Percentiles rank a stretch among this genome's conserved stretches.
phyloP scores from a whole-genome alignment of 495 filamentous ascomycete genomes.

The Penicillium waksmanii region DNA sequence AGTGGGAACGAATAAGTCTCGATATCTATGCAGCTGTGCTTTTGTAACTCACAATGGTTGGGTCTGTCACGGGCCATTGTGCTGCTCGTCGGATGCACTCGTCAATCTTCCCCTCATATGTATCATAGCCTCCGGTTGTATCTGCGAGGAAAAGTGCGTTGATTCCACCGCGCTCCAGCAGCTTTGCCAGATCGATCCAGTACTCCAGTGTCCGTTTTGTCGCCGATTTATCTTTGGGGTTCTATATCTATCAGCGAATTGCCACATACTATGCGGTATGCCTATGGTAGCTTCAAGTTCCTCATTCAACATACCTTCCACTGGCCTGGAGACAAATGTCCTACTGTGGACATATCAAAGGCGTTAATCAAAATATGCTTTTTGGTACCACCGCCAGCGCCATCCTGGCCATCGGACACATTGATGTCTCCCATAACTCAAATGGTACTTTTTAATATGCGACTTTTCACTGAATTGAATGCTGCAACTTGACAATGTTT shows the following conservation, averaged over 20 bases:
- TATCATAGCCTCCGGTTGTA: slow-evolving; percentile 61
- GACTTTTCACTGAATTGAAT: not conserved
- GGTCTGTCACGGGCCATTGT: slow-evolving; percentile 62
- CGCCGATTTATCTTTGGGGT: slow-evolving; percentile 57
- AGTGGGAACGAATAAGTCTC: slow-evolving; percentile 13
- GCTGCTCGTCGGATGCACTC: slow-evolving; percentile 53
- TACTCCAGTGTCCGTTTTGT: slow-evolving; percentile 60
- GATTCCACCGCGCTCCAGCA: slow-evolving; percentile 61
- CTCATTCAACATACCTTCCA: slow-evolving; percentile 53
- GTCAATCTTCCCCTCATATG: slow-evolving; percentile 59
- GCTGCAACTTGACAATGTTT: not conserved
- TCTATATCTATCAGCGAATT: slow-evolving; percentile 35
- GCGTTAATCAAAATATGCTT: slow-evolving; percentile 68
- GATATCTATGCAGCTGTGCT: not conserved
- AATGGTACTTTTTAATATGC: not conserved
- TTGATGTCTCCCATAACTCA: slow-evolving; percentile 25
- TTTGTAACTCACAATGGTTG: slow-evolving; percentile 51
- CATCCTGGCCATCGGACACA: slow-evolving; percentile 10
- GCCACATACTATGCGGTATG: too few species aligned
- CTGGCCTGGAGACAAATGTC: slow-evolving; percentile 66
- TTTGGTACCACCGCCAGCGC: slow-evolving; percentile 32
- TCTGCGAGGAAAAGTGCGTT: slow-evolving; percentile 66
- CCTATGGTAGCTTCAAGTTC: not conserved
- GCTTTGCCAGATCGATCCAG: slow-evolving; percentile 63
- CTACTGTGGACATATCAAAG: slow-evolving; percentile 64